Percentiles rank a stretch among this genome's conserved stretches.
Conservation (phyloP, 331 rosid genomes). For the Telfairia occidentalis region DNA sequence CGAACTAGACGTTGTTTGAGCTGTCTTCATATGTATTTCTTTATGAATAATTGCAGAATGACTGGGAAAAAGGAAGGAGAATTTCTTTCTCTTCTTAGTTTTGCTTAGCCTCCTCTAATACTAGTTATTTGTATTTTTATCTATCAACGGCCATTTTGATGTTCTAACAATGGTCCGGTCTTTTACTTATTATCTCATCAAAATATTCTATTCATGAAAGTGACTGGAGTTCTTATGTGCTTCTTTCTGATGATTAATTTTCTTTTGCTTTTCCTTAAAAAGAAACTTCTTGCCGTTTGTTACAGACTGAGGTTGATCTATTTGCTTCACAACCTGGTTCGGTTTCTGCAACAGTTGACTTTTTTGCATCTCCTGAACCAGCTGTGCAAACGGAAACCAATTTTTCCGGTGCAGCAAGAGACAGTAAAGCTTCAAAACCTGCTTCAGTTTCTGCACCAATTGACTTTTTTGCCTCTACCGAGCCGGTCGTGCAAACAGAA, state of each 20-base stretch:
- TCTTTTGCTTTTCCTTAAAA: constrained; percentile 11
- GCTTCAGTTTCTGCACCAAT: constrained; percentile 46
- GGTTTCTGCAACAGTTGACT: constrained; percentile 51
- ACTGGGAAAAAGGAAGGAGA: too few relatives aligned
- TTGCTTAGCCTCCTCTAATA: constrained; percentile 1
- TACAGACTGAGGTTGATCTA: constrained; percentile 62
- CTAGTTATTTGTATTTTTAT: neutral
- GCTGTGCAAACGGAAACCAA: constrained; percentile 47
- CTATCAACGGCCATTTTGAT: neutral
- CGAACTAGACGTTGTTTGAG: neutral
- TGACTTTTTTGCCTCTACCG: constrained; percentile 53
- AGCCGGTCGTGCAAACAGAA: constrained; percentile 46
- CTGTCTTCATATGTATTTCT: neutral
- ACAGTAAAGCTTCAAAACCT: constrained; percentile 39
- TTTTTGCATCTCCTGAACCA: constrained; percentile 52
- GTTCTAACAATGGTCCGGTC: neutral
- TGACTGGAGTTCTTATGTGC: neutral
- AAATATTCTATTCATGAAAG: neutral
- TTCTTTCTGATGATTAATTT: constrained; percentile 8
- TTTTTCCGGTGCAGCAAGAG: constrained; percentile 27
- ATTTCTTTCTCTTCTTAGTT: neutral
- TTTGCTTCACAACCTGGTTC: constrained; percentile 65
- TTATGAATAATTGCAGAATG: neutral
- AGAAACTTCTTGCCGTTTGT: neutral
- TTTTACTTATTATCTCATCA: neutral